Base-by-base conservation (phyloP, 148 eudicot species). In the Vaccinium myrtillus region DNA sequence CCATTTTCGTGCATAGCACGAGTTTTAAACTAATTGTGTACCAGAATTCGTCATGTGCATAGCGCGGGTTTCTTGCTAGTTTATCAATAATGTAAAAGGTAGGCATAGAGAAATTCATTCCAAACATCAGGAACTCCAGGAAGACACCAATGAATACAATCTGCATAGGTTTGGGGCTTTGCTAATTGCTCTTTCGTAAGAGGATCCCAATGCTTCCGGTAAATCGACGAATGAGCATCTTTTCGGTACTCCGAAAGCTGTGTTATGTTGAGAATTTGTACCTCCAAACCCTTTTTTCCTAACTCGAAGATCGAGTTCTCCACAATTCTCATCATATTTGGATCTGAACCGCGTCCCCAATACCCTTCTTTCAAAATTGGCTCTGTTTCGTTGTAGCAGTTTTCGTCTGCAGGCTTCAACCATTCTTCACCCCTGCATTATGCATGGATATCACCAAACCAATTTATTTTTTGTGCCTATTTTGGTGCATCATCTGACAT, bases 91-190 rank as follows among this genome's bases (percentile, higher is more conserved):
- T 10, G 16, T 36, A 55, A 83, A 74, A 83, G 79, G 79, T 65
- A 43, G 23, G 84, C 48, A n/a, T 71, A 83, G 15, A 83, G 79
- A n/a, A 83, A 79, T 65, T 74, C 50, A 75, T 83, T 83, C 84
- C 84, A 83, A 55, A 83, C 84, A 75, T 83, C 84, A 11, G 79
- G 84, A 54, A 82, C 84, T 71, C 84, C 84, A 18, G 84, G 84
- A 27, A 82, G 84, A 21, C 84, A 82, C 84, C 84, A 83, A 51
- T 83, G 84, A 18, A 75, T 74, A 56, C 84, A 83, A 43, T 83
- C 84, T 21, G 84, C 84, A 75, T 65, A 83, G 15, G 53, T 83
- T 1, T 83, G 54, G 1, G 84, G 79, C 32, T 82, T 74, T 3
- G 53, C 79, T 36, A 74, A 23, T 56, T 83, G 79, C 39, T 74